phyloP scores from a whole-genome alignment of 106 monocot genomes.

The Vanilla planifolia region DNA sequence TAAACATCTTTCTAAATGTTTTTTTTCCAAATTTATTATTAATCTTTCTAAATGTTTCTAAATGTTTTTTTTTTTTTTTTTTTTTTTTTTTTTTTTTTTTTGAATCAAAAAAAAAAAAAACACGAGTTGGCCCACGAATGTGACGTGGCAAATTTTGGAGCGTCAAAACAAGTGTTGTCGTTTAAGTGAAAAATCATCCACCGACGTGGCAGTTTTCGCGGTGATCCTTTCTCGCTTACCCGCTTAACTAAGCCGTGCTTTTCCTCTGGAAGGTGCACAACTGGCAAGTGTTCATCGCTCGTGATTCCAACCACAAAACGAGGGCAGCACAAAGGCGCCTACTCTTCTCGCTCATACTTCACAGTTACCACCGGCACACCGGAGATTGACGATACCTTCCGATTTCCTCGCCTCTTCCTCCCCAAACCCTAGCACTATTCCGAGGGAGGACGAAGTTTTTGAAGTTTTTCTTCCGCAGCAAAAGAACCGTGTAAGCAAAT shows the following conservation, averaged over 20 bases:
- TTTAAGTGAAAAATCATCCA: neutral
- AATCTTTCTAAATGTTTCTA: too few species aligned
- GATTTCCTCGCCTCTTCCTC: neutral
- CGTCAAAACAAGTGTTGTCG: neutral
- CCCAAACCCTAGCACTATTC: neutral
- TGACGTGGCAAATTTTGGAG: neutral
- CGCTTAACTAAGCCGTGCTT: neutral
- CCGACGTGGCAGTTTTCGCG: neutral
- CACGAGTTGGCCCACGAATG: neutral
- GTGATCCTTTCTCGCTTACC: neutral
- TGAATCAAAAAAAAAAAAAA: too few species aligned
- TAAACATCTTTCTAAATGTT: too few species aligned
- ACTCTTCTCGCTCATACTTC: neutral
- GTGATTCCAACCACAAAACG: too few species aligned
- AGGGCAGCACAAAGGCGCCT: too few species aligned
- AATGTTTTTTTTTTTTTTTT: too few species aligned
- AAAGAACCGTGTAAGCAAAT: neutral
- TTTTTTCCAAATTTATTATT: too few species aligned
- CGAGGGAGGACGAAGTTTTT: neutral
- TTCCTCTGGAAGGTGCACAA: neutral
- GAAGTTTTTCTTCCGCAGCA: neutral
- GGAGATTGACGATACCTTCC: neutral
- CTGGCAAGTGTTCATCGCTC: neutral
- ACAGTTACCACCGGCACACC: neutral
- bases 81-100: too few species aligned